Conservation (phyloP, 1,139 yeast genomes). For the Scheffersomyces segobiensis region DNA sequence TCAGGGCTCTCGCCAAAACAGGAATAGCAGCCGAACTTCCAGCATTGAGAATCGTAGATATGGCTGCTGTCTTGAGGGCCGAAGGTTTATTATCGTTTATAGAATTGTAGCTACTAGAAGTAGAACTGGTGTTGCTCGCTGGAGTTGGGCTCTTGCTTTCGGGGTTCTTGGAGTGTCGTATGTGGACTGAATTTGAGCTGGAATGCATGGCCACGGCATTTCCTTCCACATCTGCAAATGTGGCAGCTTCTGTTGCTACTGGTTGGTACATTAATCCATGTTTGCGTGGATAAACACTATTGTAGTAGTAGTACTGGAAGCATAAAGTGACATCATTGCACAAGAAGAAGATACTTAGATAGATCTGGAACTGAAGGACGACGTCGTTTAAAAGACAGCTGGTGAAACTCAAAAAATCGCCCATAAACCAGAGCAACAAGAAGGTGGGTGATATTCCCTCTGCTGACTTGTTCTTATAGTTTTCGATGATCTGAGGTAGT, state of each 20-base stretch:
- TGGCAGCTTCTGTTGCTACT: slow-evolving; percentile 5
- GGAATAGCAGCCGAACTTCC: slow-evolving; percentile 25
- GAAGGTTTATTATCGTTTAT: slow-evolving; percentile 12
- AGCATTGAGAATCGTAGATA: slow-evolving; percentile 24
- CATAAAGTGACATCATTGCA: slow-evolving; percentile 70
- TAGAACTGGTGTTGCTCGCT: neutral
- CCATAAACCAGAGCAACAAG: slow-evolving; percentile 75
- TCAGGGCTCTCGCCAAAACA: slow-evolving; percentile 5
- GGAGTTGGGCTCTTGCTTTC: neutral
- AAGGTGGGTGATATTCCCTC: slow-evolving; percentile 84
- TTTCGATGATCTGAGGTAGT: slow-evolving; percentile 79
- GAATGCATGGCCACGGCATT: slow-evolving; percentile 9
- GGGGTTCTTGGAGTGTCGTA: slow-evolving; percentile 6
- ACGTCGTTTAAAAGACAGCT: slow-evolving; percentile 82
- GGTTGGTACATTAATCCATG: slow-evolving; percentile 5
- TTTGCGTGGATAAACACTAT: slow-evolving; percentile 34
- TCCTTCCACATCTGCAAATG: slow-evolving; percentile 2
- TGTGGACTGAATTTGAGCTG: slow-evolving; percentile 13
- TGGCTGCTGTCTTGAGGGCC: slow-evolving; percentile 12
- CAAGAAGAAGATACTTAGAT: slow-evolving; percentile 73
- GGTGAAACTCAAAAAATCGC: slow-evolving; percentile 76
- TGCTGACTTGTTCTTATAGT: slow-evolving; percentile 74
- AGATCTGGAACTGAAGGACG: slow-evolving; percentile 69
- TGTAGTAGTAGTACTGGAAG: slow-evolving; percentile 77
- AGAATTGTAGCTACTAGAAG: slow-evolving; percentile 25